Evolutionary conservation across 139 green algal genomes (phyloP), one percentile per base, ranked within the genome.

Genomic region (Ulvella scutata): DNA sequence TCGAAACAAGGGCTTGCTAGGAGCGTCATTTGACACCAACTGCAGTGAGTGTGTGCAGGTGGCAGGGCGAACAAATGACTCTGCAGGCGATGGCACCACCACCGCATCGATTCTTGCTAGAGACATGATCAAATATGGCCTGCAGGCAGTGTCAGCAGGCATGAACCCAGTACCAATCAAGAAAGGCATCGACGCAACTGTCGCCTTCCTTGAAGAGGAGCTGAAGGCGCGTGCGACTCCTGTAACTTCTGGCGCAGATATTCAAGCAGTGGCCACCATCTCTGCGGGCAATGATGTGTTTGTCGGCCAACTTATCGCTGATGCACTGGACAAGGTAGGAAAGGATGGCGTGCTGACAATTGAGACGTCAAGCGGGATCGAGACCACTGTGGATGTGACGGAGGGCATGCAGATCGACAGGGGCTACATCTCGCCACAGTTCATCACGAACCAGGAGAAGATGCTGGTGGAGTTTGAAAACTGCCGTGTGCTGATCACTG

Each of bases 331-430:
- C 72, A 92, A 92, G 80, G 86, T 87, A 72, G 26, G 74, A 40
- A 51, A 78, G 39, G 91, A 94, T 77, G 95, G 95, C 72, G 93
- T 98, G 81, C 88, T 98, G 39, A 91, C 87, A 75, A 98, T 98
- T 74, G 95, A 99, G 85, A 85, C 76, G 62, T 85, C 75, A 76
- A 89, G 20, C 28, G 72, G 72, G 29, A 81, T 93, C 67, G 91
- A 96, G 72, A 96, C 91, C 13, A 89, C 82, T 3, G 90, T 96
- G 33, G 91, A 96, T 37, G 91, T 96, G 28, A 86, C 96, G 78
- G 94, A 99, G 86, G 94, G 94, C 85, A 97, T 97, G 92, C 82
- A 87, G 80, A 97, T 99, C 62, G 94, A 99, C 85, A 87, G 95
- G 73, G 95, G 95, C 43, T 99, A 96, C 88, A 94, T 97, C 81